These are phyloP conservation scores for Gomphus sp. DNA, from an alignment of 1,284 basidiomycete species.

Conservation along the genomic window DNA sequence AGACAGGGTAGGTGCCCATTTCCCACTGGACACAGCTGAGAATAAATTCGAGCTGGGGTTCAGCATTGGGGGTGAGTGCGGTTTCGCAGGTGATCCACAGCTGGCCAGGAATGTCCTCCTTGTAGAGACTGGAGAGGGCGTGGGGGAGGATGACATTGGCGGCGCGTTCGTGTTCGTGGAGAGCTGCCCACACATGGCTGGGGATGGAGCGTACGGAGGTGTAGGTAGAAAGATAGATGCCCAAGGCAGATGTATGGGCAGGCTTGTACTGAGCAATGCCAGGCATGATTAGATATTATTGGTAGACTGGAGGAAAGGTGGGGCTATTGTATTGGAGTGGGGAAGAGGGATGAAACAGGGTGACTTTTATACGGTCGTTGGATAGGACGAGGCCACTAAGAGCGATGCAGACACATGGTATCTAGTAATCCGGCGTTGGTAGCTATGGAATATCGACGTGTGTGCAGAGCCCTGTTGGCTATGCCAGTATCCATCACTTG, in stretches of 20 bases:
- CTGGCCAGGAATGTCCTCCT: slow-evolving; percentile 18
- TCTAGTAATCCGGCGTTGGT: background rate
- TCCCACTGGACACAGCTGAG: slow-evolving; percentile 46
- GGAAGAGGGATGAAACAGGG: background rate
- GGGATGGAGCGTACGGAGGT: slow-evolving; percentile 23
- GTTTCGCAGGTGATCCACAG: slow-evolving; percentile 44
- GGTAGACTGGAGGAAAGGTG: background rate
- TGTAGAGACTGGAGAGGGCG: slow-evolving; percentile 22
- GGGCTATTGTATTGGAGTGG: background rate
- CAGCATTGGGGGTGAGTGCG: slow-evolving; percentile 2
- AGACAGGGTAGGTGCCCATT: slow-evolving; percentile 42
- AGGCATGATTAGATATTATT: slow-evolving; percentile 1
- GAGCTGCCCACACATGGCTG: slow-evolving; percentile 26
- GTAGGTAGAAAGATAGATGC: slow-evolving; percentile 23
- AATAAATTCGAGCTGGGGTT: slow-evolving; percentile 37
- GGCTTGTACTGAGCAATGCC: slow-evolving; percentile 2
- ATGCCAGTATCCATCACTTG: background rate
- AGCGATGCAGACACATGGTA: background rate
- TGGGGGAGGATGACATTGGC: slow-evolving; percentile 51
- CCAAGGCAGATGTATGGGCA: slow-evolving; percentile 2
- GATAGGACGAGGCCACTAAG: background rate
- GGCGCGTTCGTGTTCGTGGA: slow-evolving; percentile 30
- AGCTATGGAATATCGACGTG: background rate
- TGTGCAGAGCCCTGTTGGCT: background rate
- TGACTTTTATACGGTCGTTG: background rate